phyloP scores from a whole-genome alignment of 169 alveolate genomes.

The Cryptosporidium parvum region DNA sequence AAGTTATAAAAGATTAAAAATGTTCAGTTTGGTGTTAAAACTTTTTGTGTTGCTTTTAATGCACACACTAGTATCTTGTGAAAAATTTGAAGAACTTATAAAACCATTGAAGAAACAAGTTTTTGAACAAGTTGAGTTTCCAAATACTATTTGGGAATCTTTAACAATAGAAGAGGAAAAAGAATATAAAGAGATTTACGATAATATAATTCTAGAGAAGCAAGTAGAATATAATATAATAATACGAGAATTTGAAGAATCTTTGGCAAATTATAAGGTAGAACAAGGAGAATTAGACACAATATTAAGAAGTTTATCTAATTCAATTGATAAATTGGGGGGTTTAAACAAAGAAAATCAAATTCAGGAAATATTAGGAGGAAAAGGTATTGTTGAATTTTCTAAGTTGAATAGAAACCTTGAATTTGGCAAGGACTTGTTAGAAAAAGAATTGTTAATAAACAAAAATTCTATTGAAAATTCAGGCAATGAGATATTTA shows the following conservation, averaged over 20 bases:
- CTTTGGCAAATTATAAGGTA: not conserved
- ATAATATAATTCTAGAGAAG: conserved; percentile 15
- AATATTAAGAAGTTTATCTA: not conserved
- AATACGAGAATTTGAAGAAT: conserved; percentile 11
- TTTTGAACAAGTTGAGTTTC: conserved; percentile 8
- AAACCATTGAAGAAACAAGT: conserved; percentile 35
- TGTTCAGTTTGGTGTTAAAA: not conserved
- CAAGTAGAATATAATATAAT: conserved; percentile 18
- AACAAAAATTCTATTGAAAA: not conserved
- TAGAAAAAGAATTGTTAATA: conserved; percentile 1
- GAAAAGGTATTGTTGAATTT: conserved; percentile 43
- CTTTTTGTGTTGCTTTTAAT: conserved; percentile 5
- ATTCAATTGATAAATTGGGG: not conserved
- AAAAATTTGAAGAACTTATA: not conserved
- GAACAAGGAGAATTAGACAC: not conserved
- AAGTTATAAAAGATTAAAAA: not conserved
- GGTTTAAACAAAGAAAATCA: not conserved
- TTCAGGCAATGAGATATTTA: not conserved
- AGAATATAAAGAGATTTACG: not conserved
- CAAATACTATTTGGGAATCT: conserved; percentile 3
- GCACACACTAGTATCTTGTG: conserved; percentile 2
- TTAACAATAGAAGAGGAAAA: conserved; percentile 1
- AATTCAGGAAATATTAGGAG: conserved; percentile 28
- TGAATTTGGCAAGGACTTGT: conserved; percentile 3
- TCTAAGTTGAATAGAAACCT: conserved; percentile 16